Evolutionary conservation across 257 asterid species (phyloP).

Genomic region (Salvia hispanica): DNA sequence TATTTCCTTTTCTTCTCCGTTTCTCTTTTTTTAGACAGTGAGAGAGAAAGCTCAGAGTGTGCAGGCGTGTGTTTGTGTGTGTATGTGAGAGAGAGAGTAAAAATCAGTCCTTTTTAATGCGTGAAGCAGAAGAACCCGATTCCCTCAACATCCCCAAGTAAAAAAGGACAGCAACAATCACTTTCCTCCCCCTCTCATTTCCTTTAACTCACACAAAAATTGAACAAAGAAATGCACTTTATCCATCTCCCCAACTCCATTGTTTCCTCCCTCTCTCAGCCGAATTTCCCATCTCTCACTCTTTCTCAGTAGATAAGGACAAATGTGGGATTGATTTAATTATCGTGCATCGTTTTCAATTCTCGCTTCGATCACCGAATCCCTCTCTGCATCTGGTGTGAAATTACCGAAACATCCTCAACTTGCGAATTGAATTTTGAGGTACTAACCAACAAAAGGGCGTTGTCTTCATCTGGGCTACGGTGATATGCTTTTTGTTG

Average conservation of each 20-base stretch:
- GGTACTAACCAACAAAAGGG: conserved; percentile 41
- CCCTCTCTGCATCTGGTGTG: too few species aligned
- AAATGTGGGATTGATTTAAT: conserved; percentile 23
- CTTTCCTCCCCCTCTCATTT: conserved; percentile 31
- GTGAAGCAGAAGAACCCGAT: conserved; percentile 59
- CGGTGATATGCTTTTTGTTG: too few species aligned
- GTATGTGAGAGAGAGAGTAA: conserved; percentile 17
- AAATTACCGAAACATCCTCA: too few species aligned
- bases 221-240: conserved; percentile 11
- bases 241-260: conserved; percentile 1
- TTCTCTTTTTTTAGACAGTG: not conserved
- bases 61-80: too few species aligned
- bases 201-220: not conserved
- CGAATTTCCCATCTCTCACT: not conserved
- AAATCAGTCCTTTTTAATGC: conserved; percentile 37
- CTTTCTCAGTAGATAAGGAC: conserved; percentile 36
- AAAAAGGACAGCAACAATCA: conserved; percentile 44
- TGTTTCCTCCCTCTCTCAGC: conserved; percentile 14
- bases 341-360: conserved; percentile 28
- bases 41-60: conserved; percentile 22
- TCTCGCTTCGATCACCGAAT: conserved; percentile 25
- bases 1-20: too few species aligned
- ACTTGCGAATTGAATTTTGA: conserved; percentile 15
- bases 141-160: conserved; percentile 53
- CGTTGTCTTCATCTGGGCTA: conserved; percentile 43